Evolutionary conservation across 1,284 basidiomycete genomes (phyloP), one percentile per base, ranked within the genome.

Genomic region (Vanrija humicola): DNA sequence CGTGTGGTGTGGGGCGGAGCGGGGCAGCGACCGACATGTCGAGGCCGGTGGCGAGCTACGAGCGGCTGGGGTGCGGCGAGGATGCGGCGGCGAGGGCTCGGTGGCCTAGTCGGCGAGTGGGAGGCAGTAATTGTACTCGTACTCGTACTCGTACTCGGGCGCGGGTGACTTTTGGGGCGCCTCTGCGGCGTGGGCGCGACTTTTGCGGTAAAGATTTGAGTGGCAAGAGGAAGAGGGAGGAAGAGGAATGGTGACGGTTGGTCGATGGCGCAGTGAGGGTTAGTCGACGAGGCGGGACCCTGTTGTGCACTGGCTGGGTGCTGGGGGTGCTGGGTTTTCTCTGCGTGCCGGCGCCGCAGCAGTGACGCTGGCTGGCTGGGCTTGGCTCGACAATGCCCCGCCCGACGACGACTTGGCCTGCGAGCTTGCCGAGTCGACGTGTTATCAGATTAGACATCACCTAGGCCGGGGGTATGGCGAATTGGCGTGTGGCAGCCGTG

Each of bases 11-110:
- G 48, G 25, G 48, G 25, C 48, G 47, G 21, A 44, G 42, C 46
- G 44, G 50, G 29, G 43, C 46, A 6, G 46, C 52, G 40, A 53
- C 52, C 14, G 52, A 53, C 52, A 53, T 53, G 51, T 42, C 23
- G 51, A 38, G 44, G 43, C 38, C 14, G 50, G 44, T 28, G 44
- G 50, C 10, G 49, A 12, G n/a, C 21, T 23, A 23, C 21, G 21
- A 23, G 21, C 21, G 21, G 21, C 21, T 2, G 5, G 21, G 21
- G 5, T 23, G 21, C 38, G 46, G 51, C 28, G 42, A 43, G 12
- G 7, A 28, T 8, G 28, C 7, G 10, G 28, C 28, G 28, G 28
- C 28, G 28, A n/a, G 28, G 15, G n/a, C 10, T 14, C n/a, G 14
- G 16, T 16, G 25, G 23, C 12, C 7, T 44, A 5, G 43, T 14